Conservation (phyloP, 176 grass and related monocot species). For the Zoysia pacifica region DNA sequence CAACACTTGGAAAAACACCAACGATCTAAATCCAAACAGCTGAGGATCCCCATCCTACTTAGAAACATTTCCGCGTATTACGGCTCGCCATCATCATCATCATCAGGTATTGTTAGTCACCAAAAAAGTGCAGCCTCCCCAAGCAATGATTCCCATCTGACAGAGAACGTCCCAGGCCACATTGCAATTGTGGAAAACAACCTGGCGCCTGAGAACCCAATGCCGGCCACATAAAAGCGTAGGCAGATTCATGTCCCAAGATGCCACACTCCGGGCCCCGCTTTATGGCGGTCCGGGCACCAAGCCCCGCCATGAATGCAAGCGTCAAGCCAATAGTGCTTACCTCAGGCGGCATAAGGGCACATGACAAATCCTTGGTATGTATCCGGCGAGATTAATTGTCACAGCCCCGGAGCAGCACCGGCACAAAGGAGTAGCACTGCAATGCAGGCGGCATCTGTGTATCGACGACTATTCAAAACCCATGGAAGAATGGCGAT, state of each 20-base stretch:
- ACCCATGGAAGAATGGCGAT: conserved; percentile 19
- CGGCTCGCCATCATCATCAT: neutral
- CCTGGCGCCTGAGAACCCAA: conserved; percentile 54
- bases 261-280: conserved; percentile 26
- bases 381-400: conserved; percentile 45
- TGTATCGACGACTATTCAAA: conserved; percentile 5
- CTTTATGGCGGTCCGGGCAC: conserved; percentile 49
- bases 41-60: conserved; percentile 3
- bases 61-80: neutral
- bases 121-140: conserved; percentile 13
- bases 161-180: conserved; percentile 38
- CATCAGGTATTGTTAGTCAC: conserved; percentile 4
- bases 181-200: conserved; percentile 60
- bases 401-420: conserved; percentile 33
- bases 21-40: neutral
- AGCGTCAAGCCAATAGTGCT: conserved; percentile 51
- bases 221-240: conserved; percentile 45
- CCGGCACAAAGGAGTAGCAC: conserved; percentile 19
- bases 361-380: conserved; percentile 46
- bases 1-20: conserved; percentile 12
- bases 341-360: conserved; percentile 31
- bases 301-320: conserved; percentile 50
- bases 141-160: conserved; percentile 53
- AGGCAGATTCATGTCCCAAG: conserved; percentile 54
- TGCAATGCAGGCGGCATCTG: conserved; percentile 32